These are phyloP conservation scores for Apiotrichum montevideense DNA, from an alignment of 1,284 basidiomycete genomes.

Conservation along the genomic window DNA sequence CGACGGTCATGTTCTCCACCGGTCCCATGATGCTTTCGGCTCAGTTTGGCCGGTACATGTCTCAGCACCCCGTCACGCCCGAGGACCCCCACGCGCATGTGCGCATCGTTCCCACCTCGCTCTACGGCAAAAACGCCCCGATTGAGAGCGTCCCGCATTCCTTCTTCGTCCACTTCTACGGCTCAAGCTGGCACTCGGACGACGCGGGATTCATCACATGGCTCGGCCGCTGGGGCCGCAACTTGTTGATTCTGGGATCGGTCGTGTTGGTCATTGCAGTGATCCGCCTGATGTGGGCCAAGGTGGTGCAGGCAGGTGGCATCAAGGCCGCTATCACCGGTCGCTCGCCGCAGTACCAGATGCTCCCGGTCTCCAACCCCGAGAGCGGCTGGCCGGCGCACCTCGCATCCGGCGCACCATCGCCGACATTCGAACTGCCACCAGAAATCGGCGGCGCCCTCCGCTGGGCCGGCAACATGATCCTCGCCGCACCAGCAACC, in stretches of 20 bases:
- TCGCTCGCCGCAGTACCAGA: conserved; percentile 12
- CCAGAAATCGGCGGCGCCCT: conserved; percentile 30
- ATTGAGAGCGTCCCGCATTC: conserved; percentile 76
- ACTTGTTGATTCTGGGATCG: conserved; percentile 73
- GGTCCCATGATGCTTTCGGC: conserved; percentile 90
- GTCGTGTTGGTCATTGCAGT: conserved; percentile 64
- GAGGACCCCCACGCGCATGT: conserved; percentile 59
- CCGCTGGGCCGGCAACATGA: conserved; percentile 35
- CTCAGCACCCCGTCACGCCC: conserved; percentile 60
- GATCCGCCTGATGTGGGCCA: conserved; percentile 54
- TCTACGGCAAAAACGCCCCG: conserved; percentile 95
- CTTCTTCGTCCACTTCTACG: conserved; percentile 94
- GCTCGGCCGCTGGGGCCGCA: conserved; percentile 77
- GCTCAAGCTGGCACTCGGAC: conserved; percentile 92
- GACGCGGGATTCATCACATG: conserved; percentile 90
- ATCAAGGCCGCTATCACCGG: conserved; percentile 11
- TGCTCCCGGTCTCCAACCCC: conserved; percentile 9
- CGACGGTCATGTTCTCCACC: conserved; percentile 99
- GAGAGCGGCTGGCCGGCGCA: conserved; percentile 4
- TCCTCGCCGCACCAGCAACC: conserved; percentile 39
- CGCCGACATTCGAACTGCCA: conserved; percentile 15
- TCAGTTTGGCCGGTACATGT: conserved; percentile 74
- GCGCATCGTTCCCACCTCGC: conserved; percentile 82
- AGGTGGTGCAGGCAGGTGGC: conserved; percentile 11
- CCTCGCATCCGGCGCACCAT: conserved; percentile 5